Evolutionary conservation across 768 basidiomycete species (phyloP), one percentile per base, ranked within the genome.

Genomic region (Vishniacozyma victoriae): DNA sequence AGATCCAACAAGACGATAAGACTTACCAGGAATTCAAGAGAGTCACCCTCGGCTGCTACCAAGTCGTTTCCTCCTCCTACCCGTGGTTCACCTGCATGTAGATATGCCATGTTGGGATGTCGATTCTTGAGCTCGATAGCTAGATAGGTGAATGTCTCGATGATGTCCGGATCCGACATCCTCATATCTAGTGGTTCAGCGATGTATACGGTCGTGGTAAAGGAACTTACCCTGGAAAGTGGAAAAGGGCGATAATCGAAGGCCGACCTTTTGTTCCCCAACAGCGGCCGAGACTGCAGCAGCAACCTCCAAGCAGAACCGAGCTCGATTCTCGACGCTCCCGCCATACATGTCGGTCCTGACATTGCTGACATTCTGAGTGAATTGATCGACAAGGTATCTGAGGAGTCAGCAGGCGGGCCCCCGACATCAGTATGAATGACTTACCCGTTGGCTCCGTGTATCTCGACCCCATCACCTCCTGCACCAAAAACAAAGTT

Each of bases 301-400:
- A 9, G 80, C 61, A 24, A 83, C 73, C 49, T 82, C 79, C 4
- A 82, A 68, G 0, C 70, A 60, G 62, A 86, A 85, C 27, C 78
- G 74, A 3, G 76, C 73, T 14, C 86, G 75, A 44, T 78, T 79
- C 63, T 83, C 79, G 20, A 84, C 70, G 39, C 77, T 77, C 3
- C 85, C 85, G 0, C 85, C 85, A 62, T 83, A 87, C 40, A 75
- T 71, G 60, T 86, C 84, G 7, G 77, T 79, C 16, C 82, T 75
- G 5, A 75, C 60, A 64, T 85, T 85, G 27, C 74, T 74, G 18
- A 75, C 62, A 24, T 76, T 74, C 60, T 83, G 81, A 5, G 81
- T 48, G 74, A 85, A 84, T 62, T 84, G 81, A 59, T 84, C 81
- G 42, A 74, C 46, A 2, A 75, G 59, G 58, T 74, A 20, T 27